These are phyloP conservation scores for Daucus carota DNA, from an alignment of 129 eudicot species.

Conservation along the genomic window DNA sequence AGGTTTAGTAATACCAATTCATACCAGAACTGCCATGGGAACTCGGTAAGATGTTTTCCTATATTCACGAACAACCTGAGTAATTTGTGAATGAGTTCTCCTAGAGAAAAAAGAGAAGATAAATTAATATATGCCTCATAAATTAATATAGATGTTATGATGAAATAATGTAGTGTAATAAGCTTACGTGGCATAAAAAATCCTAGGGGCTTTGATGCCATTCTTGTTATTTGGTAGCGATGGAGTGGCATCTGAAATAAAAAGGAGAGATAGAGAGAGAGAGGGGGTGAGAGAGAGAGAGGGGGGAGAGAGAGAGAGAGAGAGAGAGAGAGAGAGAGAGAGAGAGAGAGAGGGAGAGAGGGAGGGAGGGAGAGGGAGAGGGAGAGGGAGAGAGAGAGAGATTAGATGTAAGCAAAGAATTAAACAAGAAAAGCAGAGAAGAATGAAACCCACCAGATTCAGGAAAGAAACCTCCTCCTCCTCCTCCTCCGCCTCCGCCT, in stretches of 20 bases:
- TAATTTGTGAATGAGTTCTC: slow-evolving; percentile 89
- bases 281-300: too few relatives aligned
- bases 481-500: too few relatives aligned
- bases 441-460: too few relatives aligned
- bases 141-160: too few relatives aligned
- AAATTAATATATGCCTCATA: neutral
- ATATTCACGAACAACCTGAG: slow-evolving; percentile 80
- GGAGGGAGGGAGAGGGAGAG: too few relatives aligned
- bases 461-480: too few relatives aligned
- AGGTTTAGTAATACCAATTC: slow-evolving; percentile 10
- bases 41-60: slow-evolving; percentile 73
- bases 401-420: neutral
- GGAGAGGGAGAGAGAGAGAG: too few relatives aligned
- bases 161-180: too few relatives aligned
- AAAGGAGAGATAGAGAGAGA: too few relatives aligned
- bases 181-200: slow-evolving; percentile 84
- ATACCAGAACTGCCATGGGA: slow-evolving; percentile 91
- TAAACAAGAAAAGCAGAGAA: neutral
- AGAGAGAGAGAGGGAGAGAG: too few relatives aligned
- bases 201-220: slow-evolving; percentile 45
- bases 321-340: too few relatives aligned
- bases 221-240: slow-evolving; percentile 35
- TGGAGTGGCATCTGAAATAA: slow-evolving; percentile 40
- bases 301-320: too few relatives aligned
- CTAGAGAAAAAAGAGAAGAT: slow-evolving; percentile 30